Percentiles rank a stretch among this genome's conserved stretches.
Evolutionary conservation across 495 filamentous ascomycete species (phyloP).

Genomic region (Talaromyces liani): DNA sequence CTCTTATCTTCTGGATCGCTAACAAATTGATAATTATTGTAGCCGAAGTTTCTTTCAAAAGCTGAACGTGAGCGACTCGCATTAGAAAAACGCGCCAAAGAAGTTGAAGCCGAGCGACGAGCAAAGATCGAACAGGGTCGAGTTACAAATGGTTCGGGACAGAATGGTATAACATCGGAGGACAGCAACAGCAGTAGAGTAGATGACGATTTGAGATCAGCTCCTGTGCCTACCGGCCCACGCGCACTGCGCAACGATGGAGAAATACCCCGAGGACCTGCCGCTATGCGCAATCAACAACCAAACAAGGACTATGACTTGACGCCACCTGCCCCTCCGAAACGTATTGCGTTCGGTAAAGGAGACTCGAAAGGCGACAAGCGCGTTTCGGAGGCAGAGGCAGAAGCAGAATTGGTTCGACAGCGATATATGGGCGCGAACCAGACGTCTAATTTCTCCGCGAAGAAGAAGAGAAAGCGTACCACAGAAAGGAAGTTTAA

Average conservation of each 20-base stretch:
- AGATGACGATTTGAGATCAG: conserved; percentile 20
- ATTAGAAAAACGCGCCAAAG: conserved; percentile 76
- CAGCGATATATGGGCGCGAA: conserved; percentile 92
- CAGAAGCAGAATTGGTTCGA: conserved; percentile 67
- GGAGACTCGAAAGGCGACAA: conserved; percentile 46
- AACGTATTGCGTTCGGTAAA: conserved; percentile 26
- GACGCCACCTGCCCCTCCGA: conserved; percentile 45
- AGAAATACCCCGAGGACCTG: conserved; percentile 46
- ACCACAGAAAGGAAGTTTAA: conserved; percentile 98
- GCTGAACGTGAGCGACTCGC: conserved; percentile 81
- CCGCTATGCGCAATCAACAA: conserved; percentile 40
- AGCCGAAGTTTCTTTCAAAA: conserved; percentile 92
- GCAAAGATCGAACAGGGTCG: conserved; percentile 17
- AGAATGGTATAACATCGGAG: conserved; percentile 15
- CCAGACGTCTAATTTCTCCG: conserved; percentile 80
- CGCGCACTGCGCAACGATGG: conserved; percentile 58
- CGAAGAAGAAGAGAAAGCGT: conserved; percentile 91
- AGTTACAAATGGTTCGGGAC: conserved; percentile 22
- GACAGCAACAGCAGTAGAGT: conserved; percentile 8
- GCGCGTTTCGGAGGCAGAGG: conserved; percentile 54
- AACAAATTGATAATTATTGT: conserved; percentile 17
- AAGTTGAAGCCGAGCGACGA: conserved; percentile 63
- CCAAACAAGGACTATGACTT: conserved; percentile 44
- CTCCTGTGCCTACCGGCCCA: conserved; percentile 66
- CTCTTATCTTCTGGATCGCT: conserved; percentile 1